These are phyloP conservation scores for Claviceps africana DNA, from an alignment of 2,329 filamentous ascomycete species.

Conservation along the genomic window DNA sequence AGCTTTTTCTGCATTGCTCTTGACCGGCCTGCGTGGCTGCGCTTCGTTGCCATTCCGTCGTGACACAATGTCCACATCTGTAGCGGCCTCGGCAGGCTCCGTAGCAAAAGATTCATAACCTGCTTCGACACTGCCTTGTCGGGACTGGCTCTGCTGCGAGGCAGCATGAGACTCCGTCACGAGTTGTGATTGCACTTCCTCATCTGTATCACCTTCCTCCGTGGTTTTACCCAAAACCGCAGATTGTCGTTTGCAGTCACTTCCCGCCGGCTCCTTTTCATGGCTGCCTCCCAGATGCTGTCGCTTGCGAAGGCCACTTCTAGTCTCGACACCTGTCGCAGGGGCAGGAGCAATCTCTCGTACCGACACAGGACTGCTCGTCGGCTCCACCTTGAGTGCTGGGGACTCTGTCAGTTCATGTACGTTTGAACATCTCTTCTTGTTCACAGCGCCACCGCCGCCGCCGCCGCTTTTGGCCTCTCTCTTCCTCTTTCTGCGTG, in stretches of 20 bases:
- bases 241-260: constrained; percentile 5
- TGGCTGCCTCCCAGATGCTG: constrained; percentile 3
- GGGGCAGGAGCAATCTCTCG: background rate
- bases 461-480: constrained; percentile 10
- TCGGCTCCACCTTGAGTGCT: background rate
- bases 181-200: constrained; percentile 28
- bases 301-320: constrained; percentile 10
- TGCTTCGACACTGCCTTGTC: constrained; percentile 2
- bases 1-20: constrained; percentile 7
- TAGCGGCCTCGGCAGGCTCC: background rate
- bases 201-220: constrained; percentile 23
- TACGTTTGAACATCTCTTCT: constrained; percentile 16
- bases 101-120: background rate
- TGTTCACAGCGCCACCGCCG: constrained; percentile 16
- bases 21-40: constrained; percentile 3
- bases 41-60: constrained; percentile 1
- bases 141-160: constrained; percentile 18
- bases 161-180: constrained; percentile 26
- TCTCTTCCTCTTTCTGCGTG: constrained; percentile 16
- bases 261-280: background rate
- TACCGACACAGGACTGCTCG: background rate
- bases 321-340: constrained; percentile 7
- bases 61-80: background rate
- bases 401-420: background rate
- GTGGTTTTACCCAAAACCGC: constrained; percentile 2